Evolutionary conservation across 805 yeast genomes (phyloP).

Genomic region (Blastobotrys parvus): DNA sequence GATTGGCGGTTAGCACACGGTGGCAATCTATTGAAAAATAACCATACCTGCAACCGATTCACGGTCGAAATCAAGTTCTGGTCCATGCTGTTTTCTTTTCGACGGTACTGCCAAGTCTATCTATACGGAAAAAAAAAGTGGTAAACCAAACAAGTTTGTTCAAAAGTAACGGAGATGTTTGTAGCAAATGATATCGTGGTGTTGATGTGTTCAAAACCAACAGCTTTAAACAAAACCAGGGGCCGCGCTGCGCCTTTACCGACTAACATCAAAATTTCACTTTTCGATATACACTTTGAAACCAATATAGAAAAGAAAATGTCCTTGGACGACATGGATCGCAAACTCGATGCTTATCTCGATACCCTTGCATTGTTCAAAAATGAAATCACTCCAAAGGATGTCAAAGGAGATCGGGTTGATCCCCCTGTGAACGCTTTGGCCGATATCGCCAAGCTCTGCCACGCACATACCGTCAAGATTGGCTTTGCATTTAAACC

Average conservation of each 20-base stretch:
- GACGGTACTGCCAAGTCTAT: background rate
- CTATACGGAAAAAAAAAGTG: background rate
- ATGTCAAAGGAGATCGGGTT: constrained; percentile 16
- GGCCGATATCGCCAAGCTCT: constrained; percentile 46
- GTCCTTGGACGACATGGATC: background rate
- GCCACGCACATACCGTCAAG: constrained; percentile 72
- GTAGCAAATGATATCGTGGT: background rate
- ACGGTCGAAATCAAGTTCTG: constrained; percentile 13
- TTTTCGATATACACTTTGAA: background rate
- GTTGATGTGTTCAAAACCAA: background rate
- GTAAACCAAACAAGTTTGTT: too few relatives aligned
- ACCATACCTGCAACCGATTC: constrained; percentile 9
- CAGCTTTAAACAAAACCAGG: background rate
- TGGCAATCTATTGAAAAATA: background rate
- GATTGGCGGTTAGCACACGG: background rate
- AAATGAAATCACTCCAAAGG: background rate
- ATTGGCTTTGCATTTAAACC: constrained; percentile 64
- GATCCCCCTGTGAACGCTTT: constrained; percentile 48
- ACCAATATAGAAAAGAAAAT: background rate
- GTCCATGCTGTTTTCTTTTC: constrained; percentile 8
- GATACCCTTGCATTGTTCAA: background rate
- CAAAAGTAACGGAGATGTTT: background rate
- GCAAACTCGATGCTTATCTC: background rate
- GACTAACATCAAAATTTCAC: background rate
- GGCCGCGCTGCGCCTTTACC: background rate